These are phyloP conservation scores for Tolypocladium tropicale DNA, from an alignment of 2,329 filamentous ascomycete genomes.

Conservation along the genomic window DNA sequence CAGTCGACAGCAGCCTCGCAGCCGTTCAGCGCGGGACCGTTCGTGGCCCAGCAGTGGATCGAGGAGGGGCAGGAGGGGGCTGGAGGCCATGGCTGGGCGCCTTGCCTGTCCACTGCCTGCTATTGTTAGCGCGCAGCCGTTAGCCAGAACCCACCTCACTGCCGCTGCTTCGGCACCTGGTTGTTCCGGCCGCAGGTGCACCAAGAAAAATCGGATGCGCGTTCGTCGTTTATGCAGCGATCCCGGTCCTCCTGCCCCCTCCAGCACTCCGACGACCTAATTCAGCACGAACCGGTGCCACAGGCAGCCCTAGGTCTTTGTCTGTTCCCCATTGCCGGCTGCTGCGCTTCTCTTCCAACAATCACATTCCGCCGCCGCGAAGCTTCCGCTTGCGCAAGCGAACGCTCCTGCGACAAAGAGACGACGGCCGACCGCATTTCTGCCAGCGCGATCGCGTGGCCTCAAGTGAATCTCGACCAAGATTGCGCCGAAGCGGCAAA, in stretches of 20 bases:
- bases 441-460: background rate
- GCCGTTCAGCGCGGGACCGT: too few species aligned
- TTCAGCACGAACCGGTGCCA: background rate
- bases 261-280: background rate
- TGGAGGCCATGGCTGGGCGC: too few species aligned
- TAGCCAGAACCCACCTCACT: too few species aligned
- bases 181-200: background rate
- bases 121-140: too few species aligned
- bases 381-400: background rate
- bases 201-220: conserved; percentile 1
- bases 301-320: background rate
- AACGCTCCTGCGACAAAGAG: background rate
- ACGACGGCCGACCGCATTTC: background rate
- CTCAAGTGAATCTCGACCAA: background rate
- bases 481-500: background rate
- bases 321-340: background rate
- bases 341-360: background rate
- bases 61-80: too few species aligned
- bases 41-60: background rate
- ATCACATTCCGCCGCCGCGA: background rate
- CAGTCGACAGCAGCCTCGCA: too few species aligned
- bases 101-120: too few species aligned
- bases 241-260: background rate
- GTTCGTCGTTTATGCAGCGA: background rate
- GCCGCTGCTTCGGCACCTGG: background rate